phyloP scores from a whole-genome alignment of 73 alveolate species.

The Paramecium biaurelia region DNA sequence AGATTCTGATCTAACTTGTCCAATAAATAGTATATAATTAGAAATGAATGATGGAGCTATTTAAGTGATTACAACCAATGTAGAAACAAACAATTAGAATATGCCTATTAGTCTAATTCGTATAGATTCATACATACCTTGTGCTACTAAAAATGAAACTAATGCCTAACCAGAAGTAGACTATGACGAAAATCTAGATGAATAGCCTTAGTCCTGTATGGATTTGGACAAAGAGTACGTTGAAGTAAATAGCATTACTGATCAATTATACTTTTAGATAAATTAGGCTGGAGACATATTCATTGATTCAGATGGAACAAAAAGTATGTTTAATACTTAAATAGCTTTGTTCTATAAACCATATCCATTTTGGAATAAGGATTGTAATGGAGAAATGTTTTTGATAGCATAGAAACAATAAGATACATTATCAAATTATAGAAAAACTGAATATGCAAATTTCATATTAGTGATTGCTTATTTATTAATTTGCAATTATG shows the following conservation, averaged over 20 bases:
- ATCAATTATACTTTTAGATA: neutral
- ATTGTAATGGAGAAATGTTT: neutral
- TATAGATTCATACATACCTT: constrained; percentile 21
- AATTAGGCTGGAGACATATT: neutral
- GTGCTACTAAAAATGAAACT: neutral
- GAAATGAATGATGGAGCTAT: neutral
- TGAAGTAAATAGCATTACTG: neutral
- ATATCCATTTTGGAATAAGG: neutral
- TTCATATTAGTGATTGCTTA: neutral
- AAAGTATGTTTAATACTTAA: neutral
- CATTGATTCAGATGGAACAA: neutral
- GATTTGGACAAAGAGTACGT: neutral
- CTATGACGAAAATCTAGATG: neutral
- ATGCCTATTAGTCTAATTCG: neutral
- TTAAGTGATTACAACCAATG: neutral
- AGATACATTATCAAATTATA: neutral
- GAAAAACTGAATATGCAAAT: neutral
- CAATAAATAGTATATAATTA: neutral
- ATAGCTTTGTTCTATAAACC: neutral
- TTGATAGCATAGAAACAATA: neutral
- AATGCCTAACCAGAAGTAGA: neutral
- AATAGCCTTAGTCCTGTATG: neutral
- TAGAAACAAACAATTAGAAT: neutral
- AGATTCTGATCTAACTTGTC: neutral
- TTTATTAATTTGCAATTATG: constrained; percentile 5